A percentile compares a stretch with the other conserved stretches of the same genome.
phyloP scores from a whole-genome alignment of 352 stramenopile genomes.

The Labyrinthula sp. region DNA sequence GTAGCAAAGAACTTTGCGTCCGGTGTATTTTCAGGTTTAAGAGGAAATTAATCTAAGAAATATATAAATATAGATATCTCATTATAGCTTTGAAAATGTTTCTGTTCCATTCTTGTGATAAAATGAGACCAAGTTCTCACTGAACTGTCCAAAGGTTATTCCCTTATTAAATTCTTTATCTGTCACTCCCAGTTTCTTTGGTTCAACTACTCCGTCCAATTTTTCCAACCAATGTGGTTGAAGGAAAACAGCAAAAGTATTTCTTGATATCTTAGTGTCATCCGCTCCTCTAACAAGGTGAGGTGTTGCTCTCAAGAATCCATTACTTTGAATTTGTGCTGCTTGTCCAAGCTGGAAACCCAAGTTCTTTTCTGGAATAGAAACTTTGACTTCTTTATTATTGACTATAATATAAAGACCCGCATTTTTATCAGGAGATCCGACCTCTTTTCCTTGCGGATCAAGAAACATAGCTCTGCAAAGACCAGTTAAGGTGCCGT shows the following conservation, averaged over 20 bases:
- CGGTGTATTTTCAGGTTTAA: too few species aligned
- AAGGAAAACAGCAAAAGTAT: conserved; percentile 90
- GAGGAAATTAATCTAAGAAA: too few species aligned
- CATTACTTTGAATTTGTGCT: conserved; percentile 75
- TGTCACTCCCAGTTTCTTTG: too few species aligned
- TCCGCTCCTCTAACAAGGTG: conserved; percentile 60
- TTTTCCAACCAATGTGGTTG: conserved; percentile 60
- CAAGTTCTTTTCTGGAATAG: conserved; percentile 56
- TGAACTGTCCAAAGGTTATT: too few species aligned
- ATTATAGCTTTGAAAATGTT: too few species aligned
- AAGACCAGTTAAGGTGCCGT: conserved; percentile 69
- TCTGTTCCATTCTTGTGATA: too few species aligned
- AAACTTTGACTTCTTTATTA: conserved; percentile 39
- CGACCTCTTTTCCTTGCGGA: conserved; percentile 13
- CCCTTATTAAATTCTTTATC: too few species aligned
- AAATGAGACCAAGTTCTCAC: too few species aligned
- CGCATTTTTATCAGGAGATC: conserved; percentile 43
- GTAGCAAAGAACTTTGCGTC: too few species aligned
- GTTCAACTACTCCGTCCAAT: too few species aligned
- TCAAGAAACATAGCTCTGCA: conserved; percentile 37
- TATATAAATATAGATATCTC: too few species aligned
- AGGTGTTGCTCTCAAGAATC: conserved; percentile 62
- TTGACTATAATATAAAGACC: conserved; percentile 4
- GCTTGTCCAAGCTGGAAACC: conserved; percentile 84
- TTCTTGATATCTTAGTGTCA: conserved; percentile 51